These are phyloP conservation scores for Vittaforma corneae DNA, from an alignment of 371 early-diverging fungal genomes.

Conservation along the genomic window DNA sequence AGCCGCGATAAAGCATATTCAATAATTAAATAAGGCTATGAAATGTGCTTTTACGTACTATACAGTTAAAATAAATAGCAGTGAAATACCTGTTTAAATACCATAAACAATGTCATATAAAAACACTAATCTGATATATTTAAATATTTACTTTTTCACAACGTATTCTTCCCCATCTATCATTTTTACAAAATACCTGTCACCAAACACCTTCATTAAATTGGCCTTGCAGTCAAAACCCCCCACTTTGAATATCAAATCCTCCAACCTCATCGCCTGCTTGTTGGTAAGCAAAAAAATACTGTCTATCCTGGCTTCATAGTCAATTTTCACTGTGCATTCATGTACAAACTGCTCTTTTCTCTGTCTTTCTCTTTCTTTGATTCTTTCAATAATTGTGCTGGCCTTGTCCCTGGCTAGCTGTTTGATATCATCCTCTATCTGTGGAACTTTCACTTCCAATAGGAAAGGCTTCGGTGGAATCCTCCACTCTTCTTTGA, in stretches of 20 bases:
- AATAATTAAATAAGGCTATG: background rate
- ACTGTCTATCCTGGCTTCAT: slow-evolving; percentile 18
- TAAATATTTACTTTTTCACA: background rate
- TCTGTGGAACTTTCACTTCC: too few relatives aligned
- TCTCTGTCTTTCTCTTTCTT: slow-evolving; percentile 51
- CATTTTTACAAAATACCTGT: slow-evolving; percentile 17
- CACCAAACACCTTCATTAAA: slow-evolving; percentile 26
- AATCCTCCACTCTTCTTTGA: slow-evolving; percentile 6
- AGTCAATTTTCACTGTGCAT: slow-evolving; percentile 29
- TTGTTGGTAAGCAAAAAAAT: slow-evolving; percentile 30
- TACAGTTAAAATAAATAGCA: background rate
- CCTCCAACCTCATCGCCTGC: slow-evolving; percentile 23
- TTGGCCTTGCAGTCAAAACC: too few relatives aligned
- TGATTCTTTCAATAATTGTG: slow-evolving; percentile 52
- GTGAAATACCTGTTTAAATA: background rate
- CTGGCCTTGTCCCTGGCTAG: slow-evolving; percentile 27
- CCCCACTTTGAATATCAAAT: slow-evolving; percentile 22
- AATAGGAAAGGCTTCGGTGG: background rate
- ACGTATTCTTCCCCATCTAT: slow-evolving; percentile 32
- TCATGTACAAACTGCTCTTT: slow-evolving; percentile 51
- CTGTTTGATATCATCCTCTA: too few relatives aligned
- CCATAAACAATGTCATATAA: background rate
- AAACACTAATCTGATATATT: background rate
- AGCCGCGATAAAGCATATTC: background rate
- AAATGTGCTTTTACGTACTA: background rate